phyloP scores from a whole-genome alignment of 352 stramenopile genomes.

The Phytophthora litchii region DNA sequence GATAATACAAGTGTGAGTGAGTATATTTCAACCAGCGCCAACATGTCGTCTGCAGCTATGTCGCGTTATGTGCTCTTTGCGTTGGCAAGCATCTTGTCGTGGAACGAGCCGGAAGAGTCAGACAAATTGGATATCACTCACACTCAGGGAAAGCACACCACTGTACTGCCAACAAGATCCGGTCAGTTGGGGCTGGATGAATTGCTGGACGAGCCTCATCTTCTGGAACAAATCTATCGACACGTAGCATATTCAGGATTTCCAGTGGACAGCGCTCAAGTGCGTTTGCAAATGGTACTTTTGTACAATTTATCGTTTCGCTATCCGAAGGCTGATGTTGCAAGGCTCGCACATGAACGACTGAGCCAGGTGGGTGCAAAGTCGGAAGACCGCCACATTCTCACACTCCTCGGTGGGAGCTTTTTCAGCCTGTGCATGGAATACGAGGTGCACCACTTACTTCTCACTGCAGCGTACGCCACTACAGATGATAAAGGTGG shows the following conservation, averaged over 20 bases:
- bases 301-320: slow-evolving; percentile 81
- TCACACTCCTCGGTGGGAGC: slow-evolving; percentile 50
- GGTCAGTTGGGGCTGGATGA: slow-evolving; percentile 39
- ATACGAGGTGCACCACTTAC: slow-evolving; percentile 56
- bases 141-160: slow-evolving; percentile 1
- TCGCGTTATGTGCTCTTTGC: slow-evolving; percentile 72
- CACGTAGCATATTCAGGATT: slow-evolving; percentile 52
- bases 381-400: slow-evolving; percentile 23
- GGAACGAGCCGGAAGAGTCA: slow-evolving; percentile 46
- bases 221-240: slow-evolving; percentile 52
- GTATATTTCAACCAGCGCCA: not conserved
- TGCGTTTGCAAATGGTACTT: slow-evolving; percentile 70
- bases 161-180: slow-evolving; percentile 5
- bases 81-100: slow-evolving; percentile 64
- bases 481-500: slow-evolving; percentile 21
- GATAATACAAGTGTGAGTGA: not conserved
- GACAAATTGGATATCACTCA: not conserved
- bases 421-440: slow-evolving; percentile 77
- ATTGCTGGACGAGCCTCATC: slow-evolving; percentile 50
- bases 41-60: slow-evolving; percentile 18
- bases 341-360: slow-evolving; percentile 37
- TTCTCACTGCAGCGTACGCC: slow-evolving; percentile 37
- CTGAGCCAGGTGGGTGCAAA: slow-evolving; percentile 42
- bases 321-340: slow-evolving; percentile 63
- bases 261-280: slow-evolving; percentile 42